These are phyloP conservation scores for Cercospora sp. DNA, from an alignment of 2,329 filamentous ascomycete genomes.

Conservation along the genomic window DNA sequence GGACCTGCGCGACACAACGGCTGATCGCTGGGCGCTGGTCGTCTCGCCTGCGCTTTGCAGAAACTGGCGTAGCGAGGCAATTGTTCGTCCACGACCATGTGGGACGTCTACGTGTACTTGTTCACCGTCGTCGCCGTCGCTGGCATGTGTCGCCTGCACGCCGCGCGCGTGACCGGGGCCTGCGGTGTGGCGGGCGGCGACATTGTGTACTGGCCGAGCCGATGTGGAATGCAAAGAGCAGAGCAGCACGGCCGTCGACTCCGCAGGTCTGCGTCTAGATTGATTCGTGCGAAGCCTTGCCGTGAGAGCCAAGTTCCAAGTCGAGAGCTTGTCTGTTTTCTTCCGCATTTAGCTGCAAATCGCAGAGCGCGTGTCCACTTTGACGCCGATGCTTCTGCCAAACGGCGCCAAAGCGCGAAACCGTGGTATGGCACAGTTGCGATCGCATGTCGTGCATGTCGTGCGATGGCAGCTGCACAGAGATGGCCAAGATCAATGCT, in stretches of 20 bases:
- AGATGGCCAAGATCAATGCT: not conserved
- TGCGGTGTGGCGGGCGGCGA: not conserved
- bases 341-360: not conserved
- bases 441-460: not conserved
- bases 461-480: not conserved
- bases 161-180: not conserved
- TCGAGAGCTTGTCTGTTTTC: not conserved
- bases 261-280: not conserved
- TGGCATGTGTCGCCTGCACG: not conserved
- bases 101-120: slow-evolving; percentile 4
- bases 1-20: slow-evolving; percentile 2
- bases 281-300: not conserved
- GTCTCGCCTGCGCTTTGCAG: not conserved
- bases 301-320: not conserved
- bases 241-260: not conserved
- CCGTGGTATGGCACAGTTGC: not conserved
- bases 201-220: not conserved
- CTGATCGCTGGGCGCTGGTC: slow-evolving; percentile 3
- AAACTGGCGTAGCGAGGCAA: not conserved
- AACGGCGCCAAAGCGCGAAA: not conserved
- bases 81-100: not conserved
- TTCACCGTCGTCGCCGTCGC: not conserved
- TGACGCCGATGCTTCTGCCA: not conserved
- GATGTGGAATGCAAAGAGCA: slow-evolving; percentile 7
- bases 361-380: not conserved